Base-by-base conservation (phyloP, 2,329 filamentous ascomycete species). In the Berkeleyomyces rouxiae region DNA sequence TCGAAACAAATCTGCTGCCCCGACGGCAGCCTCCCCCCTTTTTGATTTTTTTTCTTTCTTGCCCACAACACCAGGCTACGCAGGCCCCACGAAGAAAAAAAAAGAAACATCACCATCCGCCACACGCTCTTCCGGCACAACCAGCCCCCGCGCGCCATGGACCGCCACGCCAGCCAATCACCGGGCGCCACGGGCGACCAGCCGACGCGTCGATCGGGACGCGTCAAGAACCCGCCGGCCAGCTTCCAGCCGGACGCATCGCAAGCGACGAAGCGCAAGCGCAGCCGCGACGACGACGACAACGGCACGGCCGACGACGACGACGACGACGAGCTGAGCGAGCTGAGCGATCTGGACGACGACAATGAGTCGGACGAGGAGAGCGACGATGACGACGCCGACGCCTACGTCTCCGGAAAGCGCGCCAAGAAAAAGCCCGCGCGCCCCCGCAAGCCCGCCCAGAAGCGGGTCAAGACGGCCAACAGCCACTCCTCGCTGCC, bases 171-270 rank as follows among this genome's bases (percentile, higher is more conserved):
- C 71, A 78, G 75, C 69, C 74, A 75, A 67, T 79, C 79, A 59
- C 77, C 79, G 65, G 77, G 79, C 62, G 74, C 75, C 65, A 76
- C 78, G 66, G 76, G 49, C 59, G 62, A 61, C 13, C 39, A 51
- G 77, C 69, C 76, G 78, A 73, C 79, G 80, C 84, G 85, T 72
- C 82, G 83, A 67, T 87, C 84, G 44, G 82, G 83, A 82, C 83
- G 83, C 81, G 82, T 83, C 75, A 78, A 82, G 66, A 81, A 76
- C 70, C 76, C 43, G 82, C 82, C 55, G 72, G 78, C 70, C 84
- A 84, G 10, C 71, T 85, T 82, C 72, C 75, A 75, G 63, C 78
- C 81, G 62, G 79, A 84, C 65, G 65, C 69, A 61, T 64, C 70
- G 49, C 67, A 67, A 57, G 74, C 76, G 55, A 70, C 77, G 59